phyloP scores from a whole-genome alignment of 805 yeast species.

The Candida wancherniae region DNA sequence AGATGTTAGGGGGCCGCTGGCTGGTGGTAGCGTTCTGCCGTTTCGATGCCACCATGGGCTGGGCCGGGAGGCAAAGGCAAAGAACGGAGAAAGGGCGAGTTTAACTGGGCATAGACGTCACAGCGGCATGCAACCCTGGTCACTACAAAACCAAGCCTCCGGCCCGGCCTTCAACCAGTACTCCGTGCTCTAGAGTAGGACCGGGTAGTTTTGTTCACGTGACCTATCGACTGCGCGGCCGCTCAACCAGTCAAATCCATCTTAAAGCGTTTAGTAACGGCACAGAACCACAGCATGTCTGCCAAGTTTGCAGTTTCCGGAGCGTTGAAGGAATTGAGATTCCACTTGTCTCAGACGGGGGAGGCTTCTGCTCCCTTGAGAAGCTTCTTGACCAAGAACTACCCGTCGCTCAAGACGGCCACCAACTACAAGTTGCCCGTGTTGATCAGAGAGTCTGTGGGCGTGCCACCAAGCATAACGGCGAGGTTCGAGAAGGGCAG shows the following conservation, averaged over 20 bases:
- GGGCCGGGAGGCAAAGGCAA: too few species aligned
- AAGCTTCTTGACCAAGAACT: constrained; percentile 56
- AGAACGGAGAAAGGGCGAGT: too few species aligned
- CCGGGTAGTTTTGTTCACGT: too few species aligned
- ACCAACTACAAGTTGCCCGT: constrained; percentile 65
- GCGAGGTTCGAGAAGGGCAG: constrained; percentile 45
- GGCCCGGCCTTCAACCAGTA: too few species aligned
- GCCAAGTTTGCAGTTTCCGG: constrained; percentile 41
- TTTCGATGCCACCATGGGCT: too few species aligned
- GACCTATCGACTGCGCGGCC: too few species aligned
- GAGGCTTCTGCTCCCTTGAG: constrained; percentile 64
- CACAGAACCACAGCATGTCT: constrained; percentile 25
- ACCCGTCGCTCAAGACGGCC: constrained; percentile 55
- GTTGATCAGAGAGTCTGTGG: constrained; percentile 71
- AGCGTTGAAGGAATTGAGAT: constrained; percentile 72
- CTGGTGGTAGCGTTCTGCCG: too few species aligned
- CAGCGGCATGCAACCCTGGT: too few species aligned
- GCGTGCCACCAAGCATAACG: constrained; percentile 67
- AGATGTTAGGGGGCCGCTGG: too few species aligned
- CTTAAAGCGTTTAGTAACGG: constrained; percentile 1
- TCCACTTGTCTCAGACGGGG: constrained; percentile 78
- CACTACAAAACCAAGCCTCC: too few species aligned
- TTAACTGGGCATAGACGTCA: too few species aligned
- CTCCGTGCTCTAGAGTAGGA: too few species aligned
- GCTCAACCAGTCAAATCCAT: constrained; percentile 16